phyloP scores from a whole-genome alignment of 768 basidiomycete genomes.

The Russula foetens region DNA sequence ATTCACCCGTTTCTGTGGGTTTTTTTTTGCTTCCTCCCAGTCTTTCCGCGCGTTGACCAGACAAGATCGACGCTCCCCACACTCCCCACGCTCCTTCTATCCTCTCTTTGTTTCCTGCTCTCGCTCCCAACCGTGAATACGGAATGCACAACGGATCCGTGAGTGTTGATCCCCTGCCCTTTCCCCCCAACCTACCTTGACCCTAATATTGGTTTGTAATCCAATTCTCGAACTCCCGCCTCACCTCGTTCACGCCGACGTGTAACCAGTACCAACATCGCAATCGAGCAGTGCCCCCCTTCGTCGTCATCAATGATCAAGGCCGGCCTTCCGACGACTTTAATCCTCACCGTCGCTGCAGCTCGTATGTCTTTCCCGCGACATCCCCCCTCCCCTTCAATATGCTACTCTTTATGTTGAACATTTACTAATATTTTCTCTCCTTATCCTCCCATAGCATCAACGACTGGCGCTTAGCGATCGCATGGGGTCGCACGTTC shows the following conservation, averaged over 20 bases:
- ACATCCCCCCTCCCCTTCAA: too few species aligned
- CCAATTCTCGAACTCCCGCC: too few species aligned
- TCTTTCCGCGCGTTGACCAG: background rate
- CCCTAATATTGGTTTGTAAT: too few species aligned
- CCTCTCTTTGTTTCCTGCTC: background rate
- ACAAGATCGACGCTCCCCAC: background rate
- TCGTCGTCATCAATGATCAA: too few species aligned
- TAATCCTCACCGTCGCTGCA: background rate
- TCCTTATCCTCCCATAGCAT: too few species aligned
- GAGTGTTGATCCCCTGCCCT: background rate
- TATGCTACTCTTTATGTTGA: too few species aligned
- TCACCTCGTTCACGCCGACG: background rate
- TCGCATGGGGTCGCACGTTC: too few species aligned
- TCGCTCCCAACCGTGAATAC: background rate
- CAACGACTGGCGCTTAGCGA: too few species aligned
- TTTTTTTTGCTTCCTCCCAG: background rate
- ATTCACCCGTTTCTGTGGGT: too few species aligned
- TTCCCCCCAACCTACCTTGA: too few species aligned
- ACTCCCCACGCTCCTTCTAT: background rate
- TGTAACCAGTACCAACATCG: background rate
- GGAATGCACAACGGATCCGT: background rate
- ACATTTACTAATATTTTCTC: too few species aligned
- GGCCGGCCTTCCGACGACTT: background rate
- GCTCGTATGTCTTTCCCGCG: background rate
- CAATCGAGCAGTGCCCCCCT: background rate